phyloP scores from a whole-genome alignment of 352 stramenopile genomes.

The Phytophthora syringae region DNA sequence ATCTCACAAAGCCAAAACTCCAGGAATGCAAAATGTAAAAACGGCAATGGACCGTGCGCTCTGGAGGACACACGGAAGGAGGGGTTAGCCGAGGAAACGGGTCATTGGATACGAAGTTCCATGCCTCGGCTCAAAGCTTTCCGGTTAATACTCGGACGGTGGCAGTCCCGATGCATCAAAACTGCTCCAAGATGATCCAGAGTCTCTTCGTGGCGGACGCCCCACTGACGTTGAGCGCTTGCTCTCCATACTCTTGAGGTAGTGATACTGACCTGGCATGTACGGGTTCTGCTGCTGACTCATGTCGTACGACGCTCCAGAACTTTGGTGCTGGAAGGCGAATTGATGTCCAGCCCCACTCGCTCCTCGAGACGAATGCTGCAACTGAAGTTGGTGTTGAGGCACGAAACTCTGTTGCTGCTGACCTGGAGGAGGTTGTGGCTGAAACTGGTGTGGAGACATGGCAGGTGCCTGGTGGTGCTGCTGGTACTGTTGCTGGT shows the following conservation, averaged over 20 bases:
- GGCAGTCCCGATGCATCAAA: constrained; percentile 52
- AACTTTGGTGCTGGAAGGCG: constrained; percentile 38
- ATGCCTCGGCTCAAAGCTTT: neutral
- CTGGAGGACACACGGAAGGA: constrained; percentile 15
- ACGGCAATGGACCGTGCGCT: constrained; percentile 24
- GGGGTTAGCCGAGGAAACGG: constrained; percentile 12
- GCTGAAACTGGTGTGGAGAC: constrained; percentile 41
- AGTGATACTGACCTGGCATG: constrained; percentile 60
- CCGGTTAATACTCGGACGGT: constrained; percentile 43
- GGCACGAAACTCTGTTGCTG: constrained; percentile 43
- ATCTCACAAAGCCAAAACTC: constrained; percentile 49
- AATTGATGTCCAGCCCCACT: constrained; percentile 30
- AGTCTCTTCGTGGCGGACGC: constrained; percentile 54
- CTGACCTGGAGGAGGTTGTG: constrained; percentile 33
- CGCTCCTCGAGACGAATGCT: constrained; percentile 30
- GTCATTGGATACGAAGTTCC: neutral
- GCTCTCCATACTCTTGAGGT: constrained; percentile 77
- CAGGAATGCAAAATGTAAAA: constrained; percentile 50
- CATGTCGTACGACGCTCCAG: constrained; percentile 40
- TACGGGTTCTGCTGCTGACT: constrained; percentile 44
- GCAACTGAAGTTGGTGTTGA: constrained; percentile 52
- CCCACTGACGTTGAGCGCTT: constrained; percentile 39
- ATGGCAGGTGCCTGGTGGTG: constrained; percentile 49
- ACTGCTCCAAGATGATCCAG: constrained; percentile 60
- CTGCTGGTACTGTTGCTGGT: constrained; percentile 65